Evolutionary conservation across 2,329 filamentous ascomycete species (phyloP), one percentile per base, ranked within the genome.

Genomic region (Herpotrichia juniperi): DNA sequence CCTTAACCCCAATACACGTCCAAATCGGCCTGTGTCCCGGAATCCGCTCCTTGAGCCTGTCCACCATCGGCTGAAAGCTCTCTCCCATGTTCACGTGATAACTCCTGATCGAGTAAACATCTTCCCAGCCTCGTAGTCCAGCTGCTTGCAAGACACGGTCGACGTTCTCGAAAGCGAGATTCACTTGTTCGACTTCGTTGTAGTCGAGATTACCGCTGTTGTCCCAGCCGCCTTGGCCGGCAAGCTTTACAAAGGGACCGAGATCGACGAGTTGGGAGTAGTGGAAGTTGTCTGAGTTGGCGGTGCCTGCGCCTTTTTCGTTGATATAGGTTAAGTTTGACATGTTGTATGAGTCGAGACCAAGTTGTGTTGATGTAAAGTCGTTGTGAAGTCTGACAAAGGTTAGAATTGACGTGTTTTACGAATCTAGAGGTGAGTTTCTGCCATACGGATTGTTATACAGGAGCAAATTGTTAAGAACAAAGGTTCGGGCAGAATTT

Each of bases 181-280:
- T 25, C 10, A 49, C 28, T 49, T 49, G 46, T 9, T 42, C 24
- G 11, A 31, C 21, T 10, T 42, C 14, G 19, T 49, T 28, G 2
- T n/a, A 7, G 12, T 26, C 19, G 19, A 49, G 17, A 2, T 32
- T 42, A 25, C 37, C 35, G 7, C 14, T 10, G 25, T 14, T 19
- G 28, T 49, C 46, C 46, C 46, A 49, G 19, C 46, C 46, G 7
- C 46, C 46, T 43, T 49, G 46, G 4, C 46, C 46, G 4, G 46
- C 21, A 10, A 25, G 8, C 14, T 39, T 40, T 35, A 42, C 37
- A 10, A 34, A 10, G 28, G 32, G n/a, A 25, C 14, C 19, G 22
- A 49, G 9, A n/a, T 16, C 28, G 12, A 49, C 46, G 46, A 22
- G 22, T 43, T 49, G 46, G 4, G 46, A 49, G 46, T 49, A 49